Base-by-base conservation (phyloP, 148 eudicot species). In the Spergularia marina region DNA sequence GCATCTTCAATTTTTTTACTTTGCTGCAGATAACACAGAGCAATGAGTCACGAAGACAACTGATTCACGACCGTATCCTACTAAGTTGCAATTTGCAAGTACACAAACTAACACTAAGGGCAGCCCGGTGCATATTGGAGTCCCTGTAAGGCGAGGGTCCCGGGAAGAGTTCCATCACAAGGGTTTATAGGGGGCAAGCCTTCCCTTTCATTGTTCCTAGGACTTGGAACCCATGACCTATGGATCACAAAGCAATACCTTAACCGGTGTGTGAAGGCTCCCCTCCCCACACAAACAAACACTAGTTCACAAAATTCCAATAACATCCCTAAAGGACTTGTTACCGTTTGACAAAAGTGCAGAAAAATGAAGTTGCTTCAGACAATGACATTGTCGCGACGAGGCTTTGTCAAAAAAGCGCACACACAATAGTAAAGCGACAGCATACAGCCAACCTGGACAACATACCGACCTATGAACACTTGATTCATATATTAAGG, bases 1-100 rank as follows among this genome's bases (percentile, higher is more conserved):
- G 91, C 91, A 84, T 88, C 87, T 78, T 88, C 91, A 30, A 88
- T 79, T 80, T 85, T 88, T 84, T 86, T 90, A 77, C 82, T 86
- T 86, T 77, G 84, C 94, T 90, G 82, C 77, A 60, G 72, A 71
- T 23, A 15, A 59, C 21, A 25, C 23, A 60, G 67, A 66, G 17
- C 2, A 23, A 18, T 54, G 66, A 75, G 71, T 65, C 57, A 65
- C 14, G 55, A 55, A 41, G 54, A 13, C 14, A 1, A 51, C 53
- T 12, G 21, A 10, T 44, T 54, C 16, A 52, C 18, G 36, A 41
- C 18, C 68, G 71, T 57, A 21, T 12, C 30, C 17, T 7, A 47
- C 15, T 47, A 68, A 51, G 36, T 30, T 30, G 36, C 36, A 68
- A 51, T 1, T 30, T 30, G 36, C 36, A 30, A 30, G 36, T 12